These are phyloP conservation scores for Aspergillus puulaauensis DNA, from an alignment of 2,329 filamentous ascomycete species.

Conservation along the genomic window DNA sequence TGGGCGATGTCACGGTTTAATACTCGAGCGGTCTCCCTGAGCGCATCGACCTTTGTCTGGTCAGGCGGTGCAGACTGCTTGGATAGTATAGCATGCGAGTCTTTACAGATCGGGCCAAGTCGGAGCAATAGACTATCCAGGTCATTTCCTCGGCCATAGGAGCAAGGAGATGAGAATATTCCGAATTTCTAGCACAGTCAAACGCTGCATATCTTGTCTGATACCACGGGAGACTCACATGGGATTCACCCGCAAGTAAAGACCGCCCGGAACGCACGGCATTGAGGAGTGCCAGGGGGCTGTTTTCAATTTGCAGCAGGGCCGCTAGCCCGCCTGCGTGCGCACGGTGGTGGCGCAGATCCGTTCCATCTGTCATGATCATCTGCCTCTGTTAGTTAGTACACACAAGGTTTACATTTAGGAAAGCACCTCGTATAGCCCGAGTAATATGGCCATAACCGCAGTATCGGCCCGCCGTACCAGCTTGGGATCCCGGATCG, in stretches of 20 bases:
- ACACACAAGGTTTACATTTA: too few species aligned
- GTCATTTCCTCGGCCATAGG: neutral
- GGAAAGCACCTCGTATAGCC: slow-evolving; percentile 8
- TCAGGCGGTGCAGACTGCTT: neutral
- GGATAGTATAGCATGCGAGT: neutral
- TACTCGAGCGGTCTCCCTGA: neutral
- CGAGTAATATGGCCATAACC: neutral
- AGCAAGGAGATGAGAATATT: neutral
- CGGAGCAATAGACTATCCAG: slow-evolving; percentile 1
- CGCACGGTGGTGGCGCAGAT: neutral
- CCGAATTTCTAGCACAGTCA: neutral
- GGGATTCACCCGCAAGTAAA: neutral
- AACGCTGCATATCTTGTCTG: too few species aligned
- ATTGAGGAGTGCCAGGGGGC: neutral
- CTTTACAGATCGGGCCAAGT: neutral
- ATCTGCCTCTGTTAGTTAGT: neutral
- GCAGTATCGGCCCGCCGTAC: neutral
- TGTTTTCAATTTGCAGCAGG: neutral
- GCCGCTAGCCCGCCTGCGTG: slow-evolving; percentile 8
- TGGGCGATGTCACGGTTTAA: neutral
- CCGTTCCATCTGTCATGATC: neutral
- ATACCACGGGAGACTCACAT: neutral
- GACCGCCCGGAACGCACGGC: neutral
- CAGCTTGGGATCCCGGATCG: neutral
- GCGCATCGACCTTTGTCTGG: neutral